Evolutionary conservation across 768 basidiomycete species (phyloP).

Genomic region (Filobasidium floriforme): DNA sequence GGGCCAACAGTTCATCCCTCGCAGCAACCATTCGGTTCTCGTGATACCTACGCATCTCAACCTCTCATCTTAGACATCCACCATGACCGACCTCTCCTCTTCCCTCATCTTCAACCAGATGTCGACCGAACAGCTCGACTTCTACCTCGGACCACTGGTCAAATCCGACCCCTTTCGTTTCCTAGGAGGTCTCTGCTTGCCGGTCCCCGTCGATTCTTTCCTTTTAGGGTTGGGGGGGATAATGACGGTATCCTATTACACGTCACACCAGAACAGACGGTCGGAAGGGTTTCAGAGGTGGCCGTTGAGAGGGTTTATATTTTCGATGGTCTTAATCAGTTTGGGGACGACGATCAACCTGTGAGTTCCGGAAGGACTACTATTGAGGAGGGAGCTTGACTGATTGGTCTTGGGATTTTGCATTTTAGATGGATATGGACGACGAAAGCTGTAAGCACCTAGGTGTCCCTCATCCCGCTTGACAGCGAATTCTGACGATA

Average conservation of each 20-base stretch:
- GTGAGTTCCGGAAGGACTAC: background rate
- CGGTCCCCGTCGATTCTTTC: background rate
- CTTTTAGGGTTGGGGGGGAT: background rate
- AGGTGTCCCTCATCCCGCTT: no score
- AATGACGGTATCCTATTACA: background rate
- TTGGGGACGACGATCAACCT: background rate
- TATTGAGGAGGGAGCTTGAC: background rate
- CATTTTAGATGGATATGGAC: background rate
- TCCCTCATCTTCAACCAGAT: background rate
- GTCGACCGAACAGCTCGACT: background rate
- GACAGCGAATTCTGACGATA: background rate
- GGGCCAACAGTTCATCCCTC: no score
- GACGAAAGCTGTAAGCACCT: conserved; percentile 6
- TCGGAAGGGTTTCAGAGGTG: background rate
- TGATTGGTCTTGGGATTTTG: background rate
- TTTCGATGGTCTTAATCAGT: background rate
- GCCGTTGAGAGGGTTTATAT: background rate
- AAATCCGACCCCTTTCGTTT: conserved; percentile 3
- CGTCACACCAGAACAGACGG: background rate
- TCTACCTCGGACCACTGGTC: background rate
- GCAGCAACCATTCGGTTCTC: no score
- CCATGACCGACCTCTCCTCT: background rate
- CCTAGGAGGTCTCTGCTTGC: background rate
- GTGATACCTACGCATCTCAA: no score
- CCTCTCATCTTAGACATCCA: background rate